Base-by-base conservation (phyloP, 2,329 filamentous ascomycete genomes). In the Eutypella sp. region DNA sequence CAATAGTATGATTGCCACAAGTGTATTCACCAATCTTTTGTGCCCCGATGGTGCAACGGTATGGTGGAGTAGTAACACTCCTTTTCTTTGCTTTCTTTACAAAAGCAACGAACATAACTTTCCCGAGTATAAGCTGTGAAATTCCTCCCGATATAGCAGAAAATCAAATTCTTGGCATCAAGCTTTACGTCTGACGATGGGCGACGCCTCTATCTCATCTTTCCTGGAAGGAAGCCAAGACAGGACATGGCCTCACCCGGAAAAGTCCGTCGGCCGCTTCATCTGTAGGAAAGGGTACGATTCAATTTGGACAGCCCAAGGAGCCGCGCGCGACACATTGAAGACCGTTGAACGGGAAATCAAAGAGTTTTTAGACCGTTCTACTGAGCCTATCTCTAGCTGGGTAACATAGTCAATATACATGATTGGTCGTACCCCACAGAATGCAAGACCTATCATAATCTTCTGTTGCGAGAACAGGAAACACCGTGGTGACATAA, bases 381-480 rank as follows among this genome's bases (percentile, higher is more conserved):
- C 11, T 18, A 15, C 19, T 5, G 41, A 43, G 19, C 31, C 41
- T 5, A 43, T 43, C 29, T 37, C 41, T 3, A 37, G 31, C 20
- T 43, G 41, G 41, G 41, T 43, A 4, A 37, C 41, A 0, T 43
- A 20, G 41, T 43, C 41, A 15, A 43, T 43, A 36, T 43, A 37
- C 20, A 43, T 43, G 31, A 43, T 43, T n/a, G 41, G 41, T 11
- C 23, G 11, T 13, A 20, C 20, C 20, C 7, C 22, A 11, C 3
- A 11, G 7, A 34, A 13, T 10, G 41, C 41, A 3, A 27, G 13
- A 5, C 41, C 41, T 9, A 43, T 31, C 8, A 19, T 43, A 7
- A 33, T 43, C 9, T 43, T 43, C 15, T 43, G 41, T 20, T 43
- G 41, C 3, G 31, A 43, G 8, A 31, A 36, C 11, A 20, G 10